Conservation (phyloP, 257 asterid species). For the Solanum lignicaule region DNA sequence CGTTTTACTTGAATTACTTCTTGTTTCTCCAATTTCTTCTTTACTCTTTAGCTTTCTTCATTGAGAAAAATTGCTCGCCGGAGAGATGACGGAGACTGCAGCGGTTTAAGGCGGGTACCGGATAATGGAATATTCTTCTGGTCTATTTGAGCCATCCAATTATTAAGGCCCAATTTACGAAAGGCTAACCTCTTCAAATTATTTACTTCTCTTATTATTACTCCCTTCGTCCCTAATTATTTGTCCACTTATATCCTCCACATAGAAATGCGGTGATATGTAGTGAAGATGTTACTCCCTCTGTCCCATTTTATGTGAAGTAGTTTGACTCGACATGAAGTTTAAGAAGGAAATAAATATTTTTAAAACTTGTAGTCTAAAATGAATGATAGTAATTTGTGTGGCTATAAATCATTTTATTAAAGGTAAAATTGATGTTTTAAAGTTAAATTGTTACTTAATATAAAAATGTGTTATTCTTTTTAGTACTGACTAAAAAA, state of each 20-base stretch:
- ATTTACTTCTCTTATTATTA: not conserved
- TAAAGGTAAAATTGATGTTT: too few species aligned
- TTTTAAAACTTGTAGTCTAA: too few species aligned
- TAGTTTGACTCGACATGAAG: too few species aligned
- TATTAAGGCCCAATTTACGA: not conserved
- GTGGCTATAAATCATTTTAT: too few species aligned
- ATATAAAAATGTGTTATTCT: too few species aligned
- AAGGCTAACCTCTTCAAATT: too few species aligned
- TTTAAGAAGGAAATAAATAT: too few species aligned
- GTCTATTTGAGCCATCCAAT: not conserved
- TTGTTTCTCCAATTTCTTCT: not conserved
- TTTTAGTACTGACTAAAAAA: too few species aligned
- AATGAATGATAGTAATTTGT: too few species aligned
- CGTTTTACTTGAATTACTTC: not conserved
- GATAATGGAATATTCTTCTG: not conserved
- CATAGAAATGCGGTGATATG: not conserved
- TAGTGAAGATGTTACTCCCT: not conserved
- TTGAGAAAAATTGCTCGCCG: not conserved
- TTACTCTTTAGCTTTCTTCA: not conserved
- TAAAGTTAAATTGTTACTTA: too few species aligned
- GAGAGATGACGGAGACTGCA: not conserved
- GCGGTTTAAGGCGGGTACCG: not conserved
- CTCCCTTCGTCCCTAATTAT: fast-evolving
- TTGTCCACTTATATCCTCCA: too few species aligned
- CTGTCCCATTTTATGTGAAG: too few species aligned